phyloP scores from a whole-genome alignment of 192 early-diverging fungal species.

The Backusella luteola region DNA sequence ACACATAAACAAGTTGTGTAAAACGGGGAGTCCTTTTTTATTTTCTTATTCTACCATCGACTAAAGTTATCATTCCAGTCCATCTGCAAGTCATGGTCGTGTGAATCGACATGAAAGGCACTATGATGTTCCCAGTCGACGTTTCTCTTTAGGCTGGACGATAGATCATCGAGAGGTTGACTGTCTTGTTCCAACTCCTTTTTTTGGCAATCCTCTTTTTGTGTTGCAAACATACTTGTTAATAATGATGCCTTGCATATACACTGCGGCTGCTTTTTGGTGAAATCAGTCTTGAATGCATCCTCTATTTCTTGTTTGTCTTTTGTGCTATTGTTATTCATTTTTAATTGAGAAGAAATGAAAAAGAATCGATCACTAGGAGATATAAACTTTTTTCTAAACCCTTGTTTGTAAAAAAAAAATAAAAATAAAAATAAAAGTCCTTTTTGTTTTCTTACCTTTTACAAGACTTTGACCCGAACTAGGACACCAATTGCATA shows the following conservation, averaged over 20 bases:
- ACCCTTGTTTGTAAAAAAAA: too few relatives aligned
- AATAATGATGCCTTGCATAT: neutral
- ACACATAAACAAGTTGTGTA: too few relatives aligned
- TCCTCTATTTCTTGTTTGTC: neutral
- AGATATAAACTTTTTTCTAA: too few relatives aligned
- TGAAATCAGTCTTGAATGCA: slow-evolving; percentile 3
- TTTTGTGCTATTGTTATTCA: neutral
- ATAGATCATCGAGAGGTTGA: neutral
- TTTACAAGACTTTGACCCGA: neutral
- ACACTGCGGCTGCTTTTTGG: neutral
- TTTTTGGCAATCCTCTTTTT: neutral
- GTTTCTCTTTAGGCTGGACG: neutral
- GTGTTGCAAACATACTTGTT: neutral
- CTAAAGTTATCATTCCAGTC: slow-evolving; percentile 1
- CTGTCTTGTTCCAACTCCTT: neutral
- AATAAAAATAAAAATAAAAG: too few relatives aligned
- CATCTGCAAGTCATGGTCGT: too few relatives aligned
- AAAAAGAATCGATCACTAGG: too few relatives aligned
- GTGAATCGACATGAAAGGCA: neutral
- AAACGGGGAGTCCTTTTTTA: neutral
- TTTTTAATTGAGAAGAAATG: neutral
- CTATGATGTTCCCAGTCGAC: neutral
- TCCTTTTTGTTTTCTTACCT: neutral
- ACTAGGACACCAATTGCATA: neutral
- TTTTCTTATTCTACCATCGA: neutral